Percentiles rank a stretch among this genome's conserved stretches.
Conservation (phyloP, 768 basidiomycete species). For the Pisolithus microcarpus region DNA sequence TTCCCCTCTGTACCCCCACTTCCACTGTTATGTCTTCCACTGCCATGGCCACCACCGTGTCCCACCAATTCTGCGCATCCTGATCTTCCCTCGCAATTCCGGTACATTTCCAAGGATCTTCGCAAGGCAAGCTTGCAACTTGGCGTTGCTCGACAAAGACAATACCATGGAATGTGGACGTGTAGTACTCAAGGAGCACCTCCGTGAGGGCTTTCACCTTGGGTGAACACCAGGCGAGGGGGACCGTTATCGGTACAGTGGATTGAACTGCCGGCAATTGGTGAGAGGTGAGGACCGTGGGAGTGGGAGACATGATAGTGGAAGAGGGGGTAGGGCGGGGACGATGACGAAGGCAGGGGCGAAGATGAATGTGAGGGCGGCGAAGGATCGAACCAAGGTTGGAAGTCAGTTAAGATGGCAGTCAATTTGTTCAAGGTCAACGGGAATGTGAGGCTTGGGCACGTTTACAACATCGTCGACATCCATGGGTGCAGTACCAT, state of each 20-base stretch:
- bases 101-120: constrained; percentile 56
- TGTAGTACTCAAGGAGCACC: constrained; percentile 48
- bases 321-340: not conserved
- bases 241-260: constrained; percentile 34
- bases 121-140: constrained; percentile 62
- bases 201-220: constrained; percentile 62
- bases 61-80: constrained; percentile 66
- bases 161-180: constrained; percentile 65
- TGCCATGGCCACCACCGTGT: constrained; percentile 46
- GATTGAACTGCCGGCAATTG: not conserved
- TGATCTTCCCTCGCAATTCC: constrained; percentile 48
- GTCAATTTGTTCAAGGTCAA: constrained; percentile 42
- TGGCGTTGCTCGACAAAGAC: constrained; percentile 86
- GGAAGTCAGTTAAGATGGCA: constrained; percentile 42
- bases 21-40: constrained; percentile 26
- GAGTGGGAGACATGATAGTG: constrained; percentile 8
- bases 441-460: constrained; percentile 23
- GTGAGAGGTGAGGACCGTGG: not conserved
- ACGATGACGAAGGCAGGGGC: too few species aligned
- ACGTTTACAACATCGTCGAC: constrained; percentile 17
- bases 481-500: constrained; percentile 17
- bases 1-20: constrained; percentile 12
- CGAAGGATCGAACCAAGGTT: constrained; percentile 31
- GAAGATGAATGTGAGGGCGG: constrained; percentile 6
- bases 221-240: constrained; percentile 63